Conservation (phyloP, 1,284 basidiomycete genomes). For the Ceratobasidium sp. region DNA sequence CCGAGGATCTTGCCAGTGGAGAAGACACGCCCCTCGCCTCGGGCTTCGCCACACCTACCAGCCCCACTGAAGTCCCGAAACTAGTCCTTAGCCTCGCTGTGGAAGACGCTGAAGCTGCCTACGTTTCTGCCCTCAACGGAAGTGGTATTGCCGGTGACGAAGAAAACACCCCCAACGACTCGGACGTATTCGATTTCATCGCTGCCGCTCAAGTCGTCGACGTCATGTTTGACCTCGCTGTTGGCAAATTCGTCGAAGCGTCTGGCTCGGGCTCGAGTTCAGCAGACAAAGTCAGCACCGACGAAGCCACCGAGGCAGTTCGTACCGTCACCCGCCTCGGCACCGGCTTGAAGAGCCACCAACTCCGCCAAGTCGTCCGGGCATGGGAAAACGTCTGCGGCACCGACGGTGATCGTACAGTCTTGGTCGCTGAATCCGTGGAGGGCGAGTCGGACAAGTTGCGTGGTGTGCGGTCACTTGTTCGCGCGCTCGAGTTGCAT, state of each 20-base stretch:
- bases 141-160: conserved; percentile 16
- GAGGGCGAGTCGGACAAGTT: conserved; percentile 33
- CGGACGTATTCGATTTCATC: conserved; percentile 25
- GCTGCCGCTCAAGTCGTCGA: conserved; percentile 32
- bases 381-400: conserved; percentile 15
- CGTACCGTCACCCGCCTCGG: conserved; percentile 12
- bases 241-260: conserved; percentile 9
- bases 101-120: conserved; percentile 20
- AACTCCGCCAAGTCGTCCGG: conserved; percentile 7
- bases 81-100: conserved; percentile 19
- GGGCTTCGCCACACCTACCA: conserved; percentile 1
- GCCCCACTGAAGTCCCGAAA: conserved; percentile 2
- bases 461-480: conserved; percentile 20
- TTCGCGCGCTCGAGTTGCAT: conserved; percentile 29
- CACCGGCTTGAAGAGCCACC: not conserved
- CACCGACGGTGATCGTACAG: not conserved
- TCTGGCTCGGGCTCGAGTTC: not conserved
- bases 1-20: not conserved
- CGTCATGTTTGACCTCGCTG: conserved; percentile 33
- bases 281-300: not conserved
- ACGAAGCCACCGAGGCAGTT: conserved; percentile 10
- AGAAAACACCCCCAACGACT: not conserved
- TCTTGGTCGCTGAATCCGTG: not conserved
- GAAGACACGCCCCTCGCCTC: conserved; percentile 9
- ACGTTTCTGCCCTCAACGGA: conserved; percentile 28